phyloP scores from a whole-genome alignment of 2,329 filamentous ascomycete species.

The Neonectria neomacrospora region DNA sequence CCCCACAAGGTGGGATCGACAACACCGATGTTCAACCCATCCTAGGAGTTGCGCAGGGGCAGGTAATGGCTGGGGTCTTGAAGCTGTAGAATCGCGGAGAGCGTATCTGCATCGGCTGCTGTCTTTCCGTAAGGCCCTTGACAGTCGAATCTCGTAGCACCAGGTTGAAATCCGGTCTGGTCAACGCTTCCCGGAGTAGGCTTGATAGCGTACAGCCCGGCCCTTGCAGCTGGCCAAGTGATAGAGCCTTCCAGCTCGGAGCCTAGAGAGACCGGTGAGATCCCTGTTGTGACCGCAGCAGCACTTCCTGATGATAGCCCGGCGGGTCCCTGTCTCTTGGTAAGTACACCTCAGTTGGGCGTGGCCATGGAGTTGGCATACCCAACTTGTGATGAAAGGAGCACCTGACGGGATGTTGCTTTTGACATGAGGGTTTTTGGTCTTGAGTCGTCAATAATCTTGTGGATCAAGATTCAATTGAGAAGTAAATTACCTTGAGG shows the following conservation, averaged over 20 bases:
- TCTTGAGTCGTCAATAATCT: conserved; percentile 8
- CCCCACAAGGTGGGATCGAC: conserved; percentile 28
- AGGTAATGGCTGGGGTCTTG: neutral
- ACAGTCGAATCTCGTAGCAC: conserved; percentile 15
- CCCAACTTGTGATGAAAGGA: neutral
- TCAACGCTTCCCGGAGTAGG: conserved; percentile 21
- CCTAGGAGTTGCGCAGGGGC: conserved; percentile 22
- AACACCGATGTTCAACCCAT: conserved; percentile 20
- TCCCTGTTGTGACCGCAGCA: conserved; percentile 62
- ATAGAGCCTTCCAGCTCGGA: conserved; percentile 65
- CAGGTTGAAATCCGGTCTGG: conserved; percentile 18
- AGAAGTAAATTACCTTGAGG: neutral
- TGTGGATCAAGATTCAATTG: neutral
- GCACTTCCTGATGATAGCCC: conserved; percentile 67
- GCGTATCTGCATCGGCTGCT: conserved; percentile 18
- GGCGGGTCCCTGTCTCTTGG: conserved; percentile 46
- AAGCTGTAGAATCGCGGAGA: conserved; percentile 21
- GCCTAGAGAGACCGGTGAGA: conserved; percentile 66
- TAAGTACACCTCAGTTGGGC: neutral
- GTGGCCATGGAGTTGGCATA: neutral
- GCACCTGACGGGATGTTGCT: conserved; percentile 13
- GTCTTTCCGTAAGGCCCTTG: conserved; percentile 27
- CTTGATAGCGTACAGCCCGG: conserved; percentile 29
- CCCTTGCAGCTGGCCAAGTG: conserved; percentile 22
- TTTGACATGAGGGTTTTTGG: conserved; percentile 26